These are phyloP conservation scores for Xylaria sp. DNA, from an alignment of 2,329 filamentous ascomycete species.

Conservation along the genomic window DNA sequence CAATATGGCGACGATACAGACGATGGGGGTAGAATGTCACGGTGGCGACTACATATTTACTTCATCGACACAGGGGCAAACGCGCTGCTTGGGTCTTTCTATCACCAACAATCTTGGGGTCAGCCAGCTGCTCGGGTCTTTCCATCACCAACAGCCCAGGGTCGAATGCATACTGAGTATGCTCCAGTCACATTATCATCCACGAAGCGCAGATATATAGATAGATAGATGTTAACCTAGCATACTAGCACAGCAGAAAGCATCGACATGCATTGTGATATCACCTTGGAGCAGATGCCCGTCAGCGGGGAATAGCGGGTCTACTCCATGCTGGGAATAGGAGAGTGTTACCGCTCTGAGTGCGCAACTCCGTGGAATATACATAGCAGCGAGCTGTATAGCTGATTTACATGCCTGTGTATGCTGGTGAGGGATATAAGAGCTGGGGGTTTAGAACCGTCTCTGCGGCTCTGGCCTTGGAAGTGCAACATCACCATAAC, in stretches of 20 bases:
- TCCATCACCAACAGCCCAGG: conserved; percentile 15
- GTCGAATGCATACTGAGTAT: conserved; percentile 4
- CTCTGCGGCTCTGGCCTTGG: conserved; percentile 19
- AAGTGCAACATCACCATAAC: conserved; percentile 1
- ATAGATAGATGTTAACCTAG: conserved; percentile 1
- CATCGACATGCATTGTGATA: conserved; percentile 24
- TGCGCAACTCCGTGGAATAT: background rate
- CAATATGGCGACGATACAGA: conserved; percentile 1
- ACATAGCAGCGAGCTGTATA: conserved; percentile 20
- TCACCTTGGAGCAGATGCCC: conserved; percentile 15
- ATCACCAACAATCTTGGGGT: conserved; percentile 22
- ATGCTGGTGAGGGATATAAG: background rate
- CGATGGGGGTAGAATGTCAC: background rate
- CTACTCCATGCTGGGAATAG: conserved; percentile 23
- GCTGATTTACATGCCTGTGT: background rate
- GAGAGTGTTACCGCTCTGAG: conserved; percentile 13
- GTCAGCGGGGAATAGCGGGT: conserved; percentile 20
- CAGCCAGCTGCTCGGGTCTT: conserved; percentile 17
- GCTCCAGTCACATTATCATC: conserved; percentile 10
- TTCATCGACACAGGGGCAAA: conserved; percentile 14
- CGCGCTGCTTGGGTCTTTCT: conserved; percentile 17
- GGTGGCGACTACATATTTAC: conserved; percentile 11
- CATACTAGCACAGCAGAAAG: conserved; percentile 5
- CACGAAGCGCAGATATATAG: background rate
- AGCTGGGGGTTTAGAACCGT: background rate